A percentile compares a stretch with the other conserved stretches of the same genome.
Conservation (phyloP, 2,329 filamentous ascomycete species). For the Elsinoe fawcettii region DNA sequence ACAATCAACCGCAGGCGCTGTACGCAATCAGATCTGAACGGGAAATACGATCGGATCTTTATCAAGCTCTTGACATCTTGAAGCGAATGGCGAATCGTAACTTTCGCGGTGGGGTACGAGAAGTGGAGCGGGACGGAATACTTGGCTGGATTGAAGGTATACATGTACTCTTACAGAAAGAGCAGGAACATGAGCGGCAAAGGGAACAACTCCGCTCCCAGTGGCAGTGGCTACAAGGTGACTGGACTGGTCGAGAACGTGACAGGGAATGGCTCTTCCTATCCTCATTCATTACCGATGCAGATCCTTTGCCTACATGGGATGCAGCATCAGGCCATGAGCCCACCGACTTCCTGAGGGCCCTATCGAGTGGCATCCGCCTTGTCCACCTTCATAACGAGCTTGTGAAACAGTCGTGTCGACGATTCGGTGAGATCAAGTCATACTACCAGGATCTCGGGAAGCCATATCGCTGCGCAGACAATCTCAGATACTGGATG, state of each 20-base stretch:
- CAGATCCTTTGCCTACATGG: conserved; percentile 57
- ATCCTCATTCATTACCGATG: conserved; percentile 58
- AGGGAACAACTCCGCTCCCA: conserved; percentile 42
- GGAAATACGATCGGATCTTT: conserved; percentile 72
- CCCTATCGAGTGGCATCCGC: conserved; percentile 69
- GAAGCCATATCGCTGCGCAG: conserved; percentile 88
- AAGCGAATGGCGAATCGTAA: conserved; percentile 85
- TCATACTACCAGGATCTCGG: conserved; percentile 84
- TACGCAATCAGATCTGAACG: conserved; percentile 84
- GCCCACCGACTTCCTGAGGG: conserved; percentile 65
- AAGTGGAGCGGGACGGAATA: conserved; percentile 70
- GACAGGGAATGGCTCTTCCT: conserved; percentile 78
- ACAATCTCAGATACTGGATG: conserved; percentile 91
- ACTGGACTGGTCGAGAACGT: conserved; percentile 65
- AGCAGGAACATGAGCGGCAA: conserved; percentile 71
- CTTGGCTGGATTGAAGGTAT: conserved; percentile 72
- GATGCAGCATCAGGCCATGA: conserved; percentile 46
- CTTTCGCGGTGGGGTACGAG: conserved; percentile 73
- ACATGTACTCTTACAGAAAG: conserved; percentile 64
- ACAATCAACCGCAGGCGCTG: conserved; percentile 76
- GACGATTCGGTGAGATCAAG: conserved; percentile 83
- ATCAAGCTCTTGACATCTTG: conserved; percentile 80
- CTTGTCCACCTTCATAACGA: conserved; percentile 86
- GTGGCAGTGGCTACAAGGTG: conserved; percentile 73
- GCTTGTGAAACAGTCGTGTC: conserved; percentile 72